Evolutionary conservation across 495 filamentous ascomycete species (phyloP).

Genomic region (Aspergillus egyptiacus): DNA sequence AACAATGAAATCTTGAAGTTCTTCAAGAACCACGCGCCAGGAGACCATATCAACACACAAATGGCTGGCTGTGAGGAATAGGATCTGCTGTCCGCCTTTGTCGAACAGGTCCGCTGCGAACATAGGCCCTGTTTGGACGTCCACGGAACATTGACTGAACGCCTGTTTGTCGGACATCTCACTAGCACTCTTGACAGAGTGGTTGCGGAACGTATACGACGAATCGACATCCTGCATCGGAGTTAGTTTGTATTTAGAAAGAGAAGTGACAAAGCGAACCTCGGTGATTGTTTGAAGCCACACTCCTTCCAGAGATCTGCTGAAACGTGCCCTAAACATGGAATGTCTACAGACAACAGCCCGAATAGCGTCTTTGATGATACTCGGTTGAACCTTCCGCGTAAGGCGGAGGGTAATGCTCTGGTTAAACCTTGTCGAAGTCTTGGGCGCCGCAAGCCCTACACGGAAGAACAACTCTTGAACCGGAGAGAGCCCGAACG

Average conservation of each 20-base stretch:
- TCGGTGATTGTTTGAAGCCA: constrained; percentile 41
- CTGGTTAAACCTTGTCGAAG: constrained; percentile 58
- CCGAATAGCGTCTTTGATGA: constrained; percentile 48
- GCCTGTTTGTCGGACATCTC: constrained; percentile 30
- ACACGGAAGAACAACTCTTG: constrained; percentile 44
- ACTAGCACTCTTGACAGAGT: constrained; percentile 25
- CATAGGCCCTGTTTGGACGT: constrained; percentile 39
- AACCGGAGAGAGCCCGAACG: constrained; percentile 49
- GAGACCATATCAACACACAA: constrained; percentile 65
- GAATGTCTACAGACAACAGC: constrained; percentile 57
- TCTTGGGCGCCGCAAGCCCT: constrained; percentile 37
- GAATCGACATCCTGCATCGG: constrained; percentile 31
- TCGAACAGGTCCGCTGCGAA: constrained; percentile 48
- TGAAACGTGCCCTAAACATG: constrained; percentile 65
- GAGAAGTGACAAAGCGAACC: constrained; percentile 13
- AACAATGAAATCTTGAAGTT: constrained; percentile 57
- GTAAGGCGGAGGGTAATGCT: constrained; percentile 58
- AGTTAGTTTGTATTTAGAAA: constrained; percentile 12
- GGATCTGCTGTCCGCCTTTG: constrained; percentile 44
- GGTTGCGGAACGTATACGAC: constrained; percentile 36
- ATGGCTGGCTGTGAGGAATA: constrained; percentile 64
- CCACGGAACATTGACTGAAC: constrained; percentile 36
- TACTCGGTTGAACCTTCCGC: constrained; percentile 41
- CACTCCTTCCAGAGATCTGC: constrained; percentile 21
- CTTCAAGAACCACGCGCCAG: constrained; percentile 62